Base-by-base conservation (phyloP, 2,329 filamentous ascomycete species). In the Scortechinia acanthostroma region DNA sequence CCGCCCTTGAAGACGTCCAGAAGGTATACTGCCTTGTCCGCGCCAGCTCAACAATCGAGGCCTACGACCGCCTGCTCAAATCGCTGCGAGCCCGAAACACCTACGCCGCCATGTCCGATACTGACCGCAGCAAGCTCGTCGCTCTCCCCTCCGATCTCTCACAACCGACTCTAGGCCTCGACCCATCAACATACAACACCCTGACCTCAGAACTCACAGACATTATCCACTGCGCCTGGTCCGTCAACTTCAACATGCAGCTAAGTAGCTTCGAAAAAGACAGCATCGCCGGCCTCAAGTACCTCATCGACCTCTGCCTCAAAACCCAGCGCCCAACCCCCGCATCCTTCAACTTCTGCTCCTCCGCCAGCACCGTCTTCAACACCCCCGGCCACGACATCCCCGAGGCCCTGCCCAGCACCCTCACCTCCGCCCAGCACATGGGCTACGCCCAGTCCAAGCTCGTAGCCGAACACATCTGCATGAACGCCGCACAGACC, bases 151-250 rank as follows among this genome's bases (percentile, higher is more conserved):
- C n/a, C n/a, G n/a, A n/a, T n/a, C n/a, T n/a, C n/a, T n/a, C n/a
- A n/a, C n/a, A 19, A 19, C 35, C 35, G 10, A 40, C 6, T 6
- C 35, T 40, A 6, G 17, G 35, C 10, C 6, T 76, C 1, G 49
- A 54, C 19, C 42, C 55, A 10, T 48, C 53, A 3, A 53, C 56
- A n/a, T 66, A 71, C 46, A 40, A 53, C 3, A 46, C 58, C 21
- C 60, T 76, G 43, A 62, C 61, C 3, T 44, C 53, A 19, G 58
- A 66, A 42, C 61, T 65, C 1, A 68, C 70, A 3, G 57, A 64
- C 13, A 66, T 77, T 37, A 65, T 76, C 42, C 73, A 77, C 52
- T 61, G 71, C 2, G 73, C 73, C 15, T 77, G 74, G 74, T 68
- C 71, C 1, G 74, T 77, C 44, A 75, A 77, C 52, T 76, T 77